phyloP scores from a whole-genome alignment of 148 eudicot genomes.

The Dysphania ambrosioides region DNA sequence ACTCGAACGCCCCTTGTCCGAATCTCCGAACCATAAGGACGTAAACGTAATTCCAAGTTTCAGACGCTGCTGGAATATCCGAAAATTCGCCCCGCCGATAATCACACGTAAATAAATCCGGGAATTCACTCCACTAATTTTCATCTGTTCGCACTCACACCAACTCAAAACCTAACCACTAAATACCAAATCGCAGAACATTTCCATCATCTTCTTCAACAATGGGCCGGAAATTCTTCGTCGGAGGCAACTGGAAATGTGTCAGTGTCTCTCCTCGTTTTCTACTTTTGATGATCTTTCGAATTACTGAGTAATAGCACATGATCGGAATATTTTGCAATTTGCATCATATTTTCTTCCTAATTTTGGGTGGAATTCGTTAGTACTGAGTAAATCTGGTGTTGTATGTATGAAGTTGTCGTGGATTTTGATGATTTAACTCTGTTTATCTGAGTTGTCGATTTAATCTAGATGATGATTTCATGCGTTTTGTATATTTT shows the following conservation, averaged over 20 bases:
- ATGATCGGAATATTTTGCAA: neutral
- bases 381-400: neutral
- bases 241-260: slow-evolving; percentile 92
- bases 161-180: neutral
- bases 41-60: neutral
- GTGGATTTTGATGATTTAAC: neutral
- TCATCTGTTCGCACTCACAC: neutral
- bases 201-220: neutral
- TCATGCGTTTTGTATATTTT: neutral
- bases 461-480: neutral
- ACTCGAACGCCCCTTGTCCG: neutral
- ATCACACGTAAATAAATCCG: neutral
- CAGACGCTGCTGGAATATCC: slow-evolving; percentile 14
- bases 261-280: slow-evolving; percentile 29
- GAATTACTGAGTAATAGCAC: neutral
- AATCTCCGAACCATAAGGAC: slow-evolving; percentile 6
- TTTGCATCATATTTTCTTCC: too few species aligned
- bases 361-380: neutral
- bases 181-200: neutral
- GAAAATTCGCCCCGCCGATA: slow-evolving; percentile 4
- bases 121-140: neutral
- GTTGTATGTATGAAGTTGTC: neutral
- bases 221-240: slow-evolving; percentile 71
- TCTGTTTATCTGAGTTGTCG: neutral
- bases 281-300: neutral